Base-by-base conservation (phyloP, 257 asterid genomes). In the Solanum bulbocastanum region DNA sequence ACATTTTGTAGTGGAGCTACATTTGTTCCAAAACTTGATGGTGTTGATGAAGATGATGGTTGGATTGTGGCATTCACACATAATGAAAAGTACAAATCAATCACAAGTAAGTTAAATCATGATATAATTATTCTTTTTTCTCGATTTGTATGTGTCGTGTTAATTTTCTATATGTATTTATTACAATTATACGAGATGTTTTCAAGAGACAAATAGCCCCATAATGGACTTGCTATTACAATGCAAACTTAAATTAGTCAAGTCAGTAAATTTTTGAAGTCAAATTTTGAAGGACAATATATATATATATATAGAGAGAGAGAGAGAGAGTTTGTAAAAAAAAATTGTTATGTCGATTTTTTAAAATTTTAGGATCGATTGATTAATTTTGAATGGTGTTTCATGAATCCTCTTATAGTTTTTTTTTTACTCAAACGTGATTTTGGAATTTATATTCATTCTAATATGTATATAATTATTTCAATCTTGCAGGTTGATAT, bases 41-140 rank as follows among this genome's bases (percentile, higher is more conserved):
- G 60, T 36, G 62, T 3, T 7, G 88, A 89, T 7, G 93, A 91
- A 42, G 92, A 89, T 73, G 93, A 89, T 87, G 92, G 92, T 23
- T 91, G 93, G 91, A 84, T 91, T 42, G 89, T 90, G 14, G 23
- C 87, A 6, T 87, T 62, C 56, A 87, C 85, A 8, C 93, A 91
- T 4, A 44, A 86, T 83, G 88, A 91, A 78, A 68, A 86, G n/a
- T 8, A 37, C 75, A 18, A 72, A 89, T 73, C 40, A 5, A 44
- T 89, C 93, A 11, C 86, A 91, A 76, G 93, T 46, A 49, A 81
- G 68, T 36, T 33, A 0, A 52, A 66, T 25, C 20, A 5, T n/a
- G 25, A 27, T 65, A 65, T 11, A 65, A 25, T 1, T n/a, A 65
- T 65, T 1, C 0, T 25, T 65, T n/a, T 65, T 14, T 73, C 5